Base-by-base conservation (phyloP, 768 basidiomycete species). In the Hypholoma fasciculare region DNA sequence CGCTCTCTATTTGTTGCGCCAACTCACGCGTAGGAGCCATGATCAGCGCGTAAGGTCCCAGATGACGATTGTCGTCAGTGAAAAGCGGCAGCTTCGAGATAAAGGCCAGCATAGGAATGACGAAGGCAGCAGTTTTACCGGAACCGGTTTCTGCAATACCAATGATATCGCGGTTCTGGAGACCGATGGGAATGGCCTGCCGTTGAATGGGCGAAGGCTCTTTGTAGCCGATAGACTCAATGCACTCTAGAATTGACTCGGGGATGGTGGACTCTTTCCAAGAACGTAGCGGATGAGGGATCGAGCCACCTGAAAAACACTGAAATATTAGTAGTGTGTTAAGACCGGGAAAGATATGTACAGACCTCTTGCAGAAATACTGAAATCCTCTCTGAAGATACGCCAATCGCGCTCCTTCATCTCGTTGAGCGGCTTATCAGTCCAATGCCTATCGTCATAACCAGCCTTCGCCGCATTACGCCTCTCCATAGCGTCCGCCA, bases 401-500 rank as follows among this genome's bases (percentile, higher is more conserved):
- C 97, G 86, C 97, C 97, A 99, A 71, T 99, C 97, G 49, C 97
- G 82, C 67, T 98, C 97, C 69, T 90, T 94, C 89, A 99, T 98
- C 74, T 98, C 95, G 3, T 80, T 71, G 42, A 98, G 76, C 1
- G 88, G 84, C 72, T 99, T 99, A 14, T 98, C 96, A 0, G 93
- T 90, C 97, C 97, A 99, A 76, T 99, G 97, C 58, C 96, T 81
- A 71, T 98, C 97, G 70, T 98, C 96, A 54, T 92, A 78, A 4
- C 91, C 92, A 48, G 82, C 77, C 75, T 91, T 91, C 58, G 85
- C 84, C 11, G 94, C 92, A 69, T 84, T 86, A 58, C 92, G 78
- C 58, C 93, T 77, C 72, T 96, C 96, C 73, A 94, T 81, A 9
- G 87, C 76, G 71, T 96, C 94, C 17, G 88, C 90, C 54, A 92